phyloP scores from a whole-genome alignment of 768 basidiomycete species.

The Hysterangium stoloniferum region DNA sequence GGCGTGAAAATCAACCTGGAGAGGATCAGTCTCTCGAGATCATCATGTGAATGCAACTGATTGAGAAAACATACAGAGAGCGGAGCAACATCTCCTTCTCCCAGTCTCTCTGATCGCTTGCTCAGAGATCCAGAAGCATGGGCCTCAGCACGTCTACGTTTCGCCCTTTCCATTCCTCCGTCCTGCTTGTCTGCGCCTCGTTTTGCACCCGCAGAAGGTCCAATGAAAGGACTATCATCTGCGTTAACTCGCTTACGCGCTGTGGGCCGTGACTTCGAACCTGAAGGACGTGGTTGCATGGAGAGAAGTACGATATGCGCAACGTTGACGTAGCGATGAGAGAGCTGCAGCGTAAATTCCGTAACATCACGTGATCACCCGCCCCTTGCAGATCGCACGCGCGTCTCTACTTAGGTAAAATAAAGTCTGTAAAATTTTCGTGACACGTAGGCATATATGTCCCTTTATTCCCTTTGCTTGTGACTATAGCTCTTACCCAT shows the following conservation, averaged over 20 bases:
- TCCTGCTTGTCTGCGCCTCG: conserved; percentile 49
- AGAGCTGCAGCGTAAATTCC: too few relatives aligned
- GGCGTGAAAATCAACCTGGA: conserved; percentile 67
- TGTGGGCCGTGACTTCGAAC: conserved; percentile 56
- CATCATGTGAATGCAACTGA: not conserved
- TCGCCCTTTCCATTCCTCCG: conserved; percentile 60
- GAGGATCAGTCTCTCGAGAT: conserved; percentile 13
- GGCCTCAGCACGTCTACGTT: conserved; percentile 62
- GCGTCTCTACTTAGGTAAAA: not conserved
- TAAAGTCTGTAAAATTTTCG: not conserved
- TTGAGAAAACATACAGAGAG: conserved; percentile 13
- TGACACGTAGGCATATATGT: not conserved
- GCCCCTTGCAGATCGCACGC: too few relatives aligned
- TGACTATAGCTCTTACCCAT: not conserved
- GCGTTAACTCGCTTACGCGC: conserved; percentile 49
- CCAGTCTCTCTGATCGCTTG: conserved; percentile 11
- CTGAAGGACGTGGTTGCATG: conserved; percentile 25
- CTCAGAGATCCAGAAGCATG: conserved; percentile 8
- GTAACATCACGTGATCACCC: not conserved
- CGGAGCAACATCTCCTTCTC: conserved; percentile 15
- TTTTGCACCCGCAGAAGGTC: conserved; percentile 45
- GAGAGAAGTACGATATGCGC: not conserved
- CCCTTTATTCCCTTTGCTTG: not conserved
- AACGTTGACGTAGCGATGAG: not conserved
- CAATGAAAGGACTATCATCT: conserved; percentile 66